Conservation (phyloP, 2,329 filamentous ascomycete genomes). For the Penicillium palitans region DNA sequence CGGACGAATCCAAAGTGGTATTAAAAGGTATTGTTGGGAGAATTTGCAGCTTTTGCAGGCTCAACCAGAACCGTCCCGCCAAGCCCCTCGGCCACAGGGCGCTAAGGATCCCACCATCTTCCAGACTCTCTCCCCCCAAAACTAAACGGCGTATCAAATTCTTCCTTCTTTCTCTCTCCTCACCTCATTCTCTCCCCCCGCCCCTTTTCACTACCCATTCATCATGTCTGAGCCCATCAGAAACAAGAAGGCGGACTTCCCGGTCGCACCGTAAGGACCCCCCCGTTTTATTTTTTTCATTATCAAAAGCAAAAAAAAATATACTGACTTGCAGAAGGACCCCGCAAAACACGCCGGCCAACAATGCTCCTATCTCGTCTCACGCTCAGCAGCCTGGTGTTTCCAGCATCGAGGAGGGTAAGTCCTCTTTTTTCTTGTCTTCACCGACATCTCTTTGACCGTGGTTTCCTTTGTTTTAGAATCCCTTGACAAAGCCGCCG, state of each 20-base stretch:
- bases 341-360: constrained; percentile 95
- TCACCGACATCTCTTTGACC: constrained; percentile 11
- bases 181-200: constrained; percentile 10
- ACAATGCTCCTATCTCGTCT: constrained; percentile 94
- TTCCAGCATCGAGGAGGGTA: constrained; percentile 96
- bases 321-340: constrained; percentile 61
- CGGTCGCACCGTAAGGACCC: constrained; percentile 62
- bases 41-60: constrained; percentile 19
- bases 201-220: constrained; percentile 40
- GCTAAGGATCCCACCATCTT: constrained; percentile 45
- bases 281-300: constrained; percentile 11
- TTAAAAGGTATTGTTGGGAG: constrained; percentile 32
- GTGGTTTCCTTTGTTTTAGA: constrained; percentile 56
- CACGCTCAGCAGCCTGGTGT: constrained; percentile 95
- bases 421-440: constrained; percentile 36
- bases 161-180: constrained; percentile 34
- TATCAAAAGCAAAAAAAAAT: constrained; percentile 22
- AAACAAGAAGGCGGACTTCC: constrained; percentile 64
- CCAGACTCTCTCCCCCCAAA: constrained; percentile 34
- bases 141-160: constrained; percentile 42
- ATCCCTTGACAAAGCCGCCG: constrained; percentile 81
- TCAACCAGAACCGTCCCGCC: constrained; percentile 36
- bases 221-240: constrained; percentile 67
- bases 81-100: constrained; percentile 44
- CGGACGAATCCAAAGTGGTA: background rate